Evolutionary conservation across 2,329 filamentous ascomycete species (phyloP).

Genomic region (Nigrograna mackinnonii): DNA sequence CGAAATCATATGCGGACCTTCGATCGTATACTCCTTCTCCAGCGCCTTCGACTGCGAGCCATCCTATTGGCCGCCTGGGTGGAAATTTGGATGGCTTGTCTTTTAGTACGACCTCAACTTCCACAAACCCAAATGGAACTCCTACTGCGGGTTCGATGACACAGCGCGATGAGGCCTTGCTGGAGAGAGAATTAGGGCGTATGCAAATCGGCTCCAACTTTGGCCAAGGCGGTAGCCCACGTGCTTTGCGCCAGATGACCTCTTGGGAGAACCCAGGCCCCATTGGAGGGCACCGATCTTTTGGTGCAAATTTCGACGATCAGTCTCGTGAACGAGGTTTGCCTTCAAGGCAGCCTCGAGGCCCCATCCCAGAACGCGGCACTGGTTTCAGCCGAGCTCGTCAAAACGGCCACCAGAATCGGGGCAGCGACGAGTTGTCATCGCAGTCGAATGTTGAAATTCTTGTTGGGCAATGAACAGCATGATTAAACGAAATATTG

Average conservation of each 20-base stretch:
- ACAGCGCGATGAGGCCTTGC: constrained; percentile 60
- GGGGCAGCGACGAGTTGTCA: constrained; percentile 66
- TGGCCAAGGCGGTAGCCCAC: constrained; percentile 57
- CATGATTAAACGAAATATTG: constrained; percentile 4
- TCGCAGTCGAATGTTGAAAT: constrained; percentile 64
- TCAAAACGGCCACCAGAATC: constrained; percentile 64
- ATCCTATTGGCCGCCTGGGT: constrained; percentile 69
- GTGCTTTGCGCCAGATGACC: constrained; percentile 62
- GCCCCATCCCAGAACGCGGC: constrained; percentile 63
- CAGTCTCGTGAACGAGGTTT: constrained; percentile 55
- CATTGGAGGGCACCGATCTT: constrained; percentile 67
- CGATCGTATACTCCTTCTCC: constrained; percentile 95
- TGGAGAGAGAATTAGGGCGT: constrained; percentile 66
- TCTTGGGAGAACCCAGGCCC: constrained; percentile 64
- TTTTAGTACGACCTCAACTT: constrained; percentile 58
- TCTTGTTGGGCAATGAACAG: constrained; percentile 60
- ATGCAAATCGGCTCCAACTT: constrained; percentile 60
- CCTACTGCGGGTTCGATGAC: constrained; percentile 57
- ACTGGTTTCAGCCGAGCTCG: constrained; percentile 59
- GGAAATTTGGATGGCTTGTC: constrained; percentile 51
- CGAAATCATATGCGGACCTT: constrained; percentile 95
- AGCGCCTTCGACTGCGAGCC: constrained; percentile 85
- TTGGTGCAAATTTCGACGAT: constrained; percentile 62
- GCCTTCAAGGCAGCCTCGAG: constrained; percentile 65
- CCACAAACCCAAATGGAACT: constrained; percentile 69